A percentile compares a stretch with the other conserved stretches of the same genome.
Conservation (phyloP, 495 filamentous ascomycete species). For the Terfezia claveryi region DNA sequence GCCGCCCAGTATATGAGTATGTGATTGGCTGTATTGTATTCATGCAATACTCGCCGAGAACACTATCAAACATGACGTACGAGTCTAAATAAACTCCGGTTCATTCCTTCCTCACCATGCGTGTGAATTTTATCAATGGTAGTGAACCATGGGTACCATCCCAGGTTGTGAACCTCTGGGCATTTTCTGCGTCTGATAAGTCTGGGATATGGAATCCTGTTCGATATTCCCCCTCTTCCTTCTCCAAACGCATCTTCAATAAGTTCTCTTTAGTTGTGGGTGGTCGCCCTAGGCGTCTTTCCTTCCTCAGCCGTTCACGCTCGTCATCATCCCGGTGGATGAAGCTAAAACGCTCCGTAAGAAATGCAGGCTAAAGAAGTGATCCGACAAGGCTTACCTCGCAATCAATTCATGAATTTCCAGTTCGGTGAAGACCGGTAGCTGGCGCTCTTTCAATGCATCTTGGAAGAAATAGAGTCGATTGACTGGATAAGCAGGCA, state of each 20-base stretch:
- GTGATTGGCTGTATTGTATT: no score
- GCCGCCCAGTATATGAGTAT: no score
- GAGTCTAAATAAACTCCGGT: no score
- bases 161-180: conserved; percentile 34
- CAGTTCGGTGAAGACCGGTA: conserved; percentile 10
- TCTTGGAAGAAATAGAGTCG: conserved; percentile 17
- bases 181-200: conserved; percentile 30
- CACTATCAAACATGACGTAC: no score
- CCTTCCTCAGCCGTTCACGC: conserved; percentile 44
- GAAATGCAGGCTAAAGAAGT: background rate
- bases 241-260: conserved; percentile 43
- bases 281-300: conserved; percentile 62
- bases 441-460: conserved; percentile 10
- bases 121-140: conserved; percentile 32
- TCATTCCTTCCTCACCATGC: conserved; percentile 8
- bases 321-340: conserved; percentile 63
- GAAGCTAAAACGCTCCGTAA: conserved; percentile 28
- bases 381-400: background rate
- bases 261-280: conserved; percentile 54
- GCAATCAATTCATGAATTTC: background rate
- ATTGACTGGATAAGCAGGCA: conserved; percentile 5
- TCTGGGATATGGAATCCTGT: conserved; percentile 65
- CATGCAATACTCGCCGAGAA: no score
- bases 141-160: conserved; percentile 40
- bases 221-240: conserved; percentile 57